Base-by-base conservation (phyloP, 768 basidiomycete genomes). In the Crucibulum laeve region DNA sequence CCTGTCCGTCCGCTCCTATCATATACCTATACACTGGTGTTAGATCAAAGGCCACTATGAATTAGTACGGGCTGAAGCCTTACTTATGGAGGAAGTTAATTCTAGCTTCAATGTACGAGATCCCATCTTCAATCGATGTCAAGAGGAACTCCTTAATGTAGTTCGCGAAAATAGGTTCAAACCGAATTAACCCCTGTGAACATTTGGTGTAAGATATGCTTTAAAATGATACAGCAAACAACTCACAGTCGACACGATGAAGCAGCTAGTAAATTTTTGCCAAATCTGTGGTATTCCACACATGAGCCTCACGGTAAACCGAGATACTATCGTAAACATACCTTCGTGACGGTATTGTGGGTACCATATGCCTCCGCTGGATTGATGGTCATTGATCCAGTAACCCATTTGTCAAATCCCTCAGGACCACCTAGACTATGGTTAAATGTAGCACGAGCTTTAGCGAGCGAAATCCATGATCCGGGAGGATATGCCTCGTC, bases 291-390 rank as follows among this genome's bases (percentile, higher is more conserved):
- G 21, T n/a, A 23, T 23, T 32, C 22, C 22, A 17, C 36, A 25
- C 24, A 41, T 15, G 10, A 25, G 4, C 21, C 24, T 24, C 13
- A 24, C 26, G 32, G 44, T 32, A 10, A 7, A 15, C 45, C 13
- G 36, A 25, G 15, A 19, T 4, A 30, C 11, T 38, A 32, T 11
- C 4, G 18, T 25, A 17, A 17, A 26, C 53, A 7, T 42, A 79
- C 87, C 74, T 86, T 84, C 2, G 69, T 62, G 7, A 81, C 69
- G 4, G 83, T 86, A 41, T 86, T 85, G 48, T 87, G 82, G 2
- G 82, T 87, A 3, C 71, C 68, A 51, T 89, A 88, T 3, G 85
- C 84, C 51, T 88, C 82, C 2, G 69, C 65, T 7, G 86, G 82
- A 56, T 82, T 78, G 52, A 91, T 86, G 40, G 71, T 79, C 67